Conservation (phyloP, 2,329 filamentous ascomycete genomes). For the Colletotrichum paranaense region DNA sequence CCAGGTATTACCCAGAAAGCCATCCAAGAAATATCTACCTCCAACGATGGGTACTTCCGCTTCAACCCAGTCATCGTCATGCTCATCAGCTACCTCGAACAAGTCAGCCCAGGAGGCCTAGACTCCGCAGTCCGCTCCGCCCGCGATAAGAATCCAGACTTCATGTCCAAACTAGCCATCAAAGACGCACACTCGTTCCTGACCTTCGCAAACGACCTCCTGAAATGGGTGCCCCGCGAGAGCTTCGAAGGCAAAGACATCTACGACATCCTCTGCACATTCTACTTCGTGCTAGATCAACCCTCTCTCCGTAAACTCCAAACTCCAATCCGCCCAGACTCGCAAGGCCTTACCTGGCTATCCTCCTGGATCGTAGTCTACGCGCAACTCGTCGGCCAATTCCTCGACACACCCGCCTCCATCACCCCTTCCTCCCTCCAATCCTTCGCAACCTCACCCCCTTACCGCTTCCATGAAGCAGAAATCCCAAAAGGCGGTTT, state of each 20-base stretch:
- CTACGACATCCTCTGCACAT: conserved; percentile 50
- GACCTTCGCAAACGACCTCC: conserved; percentile 42
- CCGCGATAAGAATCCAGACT: conserved; percentile 33
- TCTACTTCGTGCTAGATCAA: conserved; percentile 53
- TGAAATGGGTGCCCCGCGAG: conserved; percentile 51
- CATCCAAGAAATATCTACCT: not conserved
- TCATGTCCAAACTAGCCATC: conserved; percentile 40
- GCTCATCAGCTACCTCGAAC: conserved; percentile 35
- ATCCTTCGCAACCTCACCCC: conserved; percentile 45
- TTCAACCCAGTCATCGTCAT: conserved; percentile 40
- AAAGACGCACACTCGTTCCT: conserved; percentile 38
- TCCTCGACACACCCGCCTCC: conserved; percentile 47
- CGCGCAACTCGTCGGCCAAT: conserved; percentile 47
- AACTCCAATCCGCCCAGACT: conserved; percentile 42
- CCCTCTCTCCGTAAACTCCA: conserved; percentile 38
- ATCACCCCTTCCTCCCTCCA: conserved; percentile 44
- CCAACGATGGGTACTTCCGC: conserved; percentile 15
- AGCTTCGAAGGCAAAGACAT: conserved; percentile 47
- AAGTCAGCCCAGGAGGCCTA: conserved; percentile 16
- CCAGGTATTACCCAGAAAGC: no score
- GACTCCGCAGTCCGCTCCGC: conserved; percentile 35
- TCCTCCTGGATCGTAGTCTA: conserved; percentile 52
- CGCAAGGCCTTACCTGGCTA: conserved; percentile 44
- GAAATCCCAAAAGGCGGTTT: conserved; percentile 44
- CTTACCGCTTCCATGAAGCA: conserved; percentile 46